Evolutionary conservation across 2,329 filamentous ascomycete species (phyloP).

Genomic region (Colletotrichum costaricense): DNA sequence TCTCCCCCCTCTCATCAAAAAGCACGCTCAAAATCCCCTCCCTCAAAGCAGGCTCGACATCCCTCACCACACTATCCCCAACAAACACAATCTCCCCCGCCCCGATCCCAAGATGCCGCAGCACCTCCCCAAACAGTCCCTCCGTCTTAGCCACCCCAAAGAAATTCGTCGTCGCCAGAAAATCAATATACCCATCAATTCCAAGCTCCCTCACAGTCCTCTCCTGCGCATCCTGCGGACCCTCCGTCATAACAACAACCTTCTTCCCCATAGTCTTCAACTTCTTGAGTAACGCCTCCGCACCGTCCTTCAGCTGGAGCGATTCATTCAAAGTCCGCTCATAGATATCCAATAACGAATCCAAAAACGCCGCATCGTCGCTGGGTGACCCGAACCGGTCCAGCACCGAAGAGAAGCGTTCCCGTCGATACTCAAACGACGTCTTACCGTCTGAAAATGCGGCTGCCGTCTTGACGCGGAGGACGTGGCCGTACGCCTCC

Average conservation of each 20-base stretch:
- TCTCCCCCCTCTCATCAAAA: constrained; percentile 36
- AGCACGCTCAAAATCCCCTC: constrained; percentile 43
- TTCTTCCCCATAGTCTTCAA: constrained; percentile 50
- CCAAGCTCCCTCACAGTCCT: constrained; percentile 51
- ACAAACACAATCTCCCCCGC: constrained; percentile 42
- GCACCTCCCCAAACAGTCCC: constrained; percentile 42
- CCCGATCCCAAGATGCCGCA: constrained; percentile 38
- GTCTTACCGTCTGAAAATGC: constrained; percentile 58
- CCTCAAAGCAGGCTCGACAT: constrained; percentile 43
- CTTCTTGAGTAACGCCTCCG: constrained; percentile 45
- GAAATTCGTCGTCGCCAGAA: constrained; percentile 45
- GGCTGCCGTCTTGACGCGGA: constrained; percentile 46
- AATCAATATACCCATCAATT: constrained; percentile 42
- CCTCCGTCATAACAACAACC: constrained; percentile 58
- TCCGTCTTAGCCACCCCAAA: constrained; percentile 43
- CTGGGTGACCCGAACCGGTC: constrained; percentile 38
- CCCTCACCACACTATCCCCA: constrained; percentile 44
- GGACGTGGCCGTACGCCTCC: constrained; percentile 46
- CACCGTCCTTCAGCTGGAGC: constrained; percentile 50
- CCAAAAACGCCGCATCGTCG: constrained; percentile 36
- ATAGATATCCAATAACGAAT: constrained; percentile 42
- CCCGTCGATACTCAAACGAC: constrained; percentile 54
- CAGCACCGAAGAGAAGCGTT: constrained; percentile 50
- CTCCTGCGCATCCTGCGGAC: constrained; percentile 58
- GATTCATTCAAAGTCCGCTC: constrained; percentile 42